Percentiles rank a stretch among this genome's conserved stretches.
phyloP scores from a whole-genome alignment of 2,329 filamentous ascomycete genomes.

The Penicillium sp. region DNA sequence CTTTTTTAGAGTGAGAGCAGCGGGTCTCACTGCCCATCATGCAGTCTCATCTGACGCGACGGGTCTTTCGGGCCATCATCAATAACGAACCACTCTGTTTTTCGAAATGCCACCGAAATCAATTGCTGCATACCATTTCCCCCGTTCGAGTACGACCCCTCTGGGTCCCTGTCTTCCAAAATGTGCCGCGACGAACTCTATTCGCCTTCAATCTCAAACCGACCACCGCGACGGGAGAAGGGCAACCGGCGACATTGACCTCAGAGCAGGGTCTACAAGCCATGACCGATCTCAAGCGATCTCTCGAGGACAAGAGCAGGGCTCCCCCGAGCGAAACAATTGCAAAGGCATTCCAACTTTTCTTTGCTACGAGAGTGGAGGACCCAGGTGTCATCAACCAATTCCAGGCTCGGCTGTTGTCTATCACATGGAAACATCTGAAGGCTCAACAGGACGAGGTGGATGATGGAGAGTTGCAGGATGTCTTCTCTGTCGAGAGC shows the following conservation, averaged over 20 bases:
- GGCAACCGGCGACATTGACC: conserved; percentile 56
- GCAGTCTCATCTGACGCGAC: conserved; percentile 44
- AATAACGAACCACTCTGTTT: conserved; percentile 43
- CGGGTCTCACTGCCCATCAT: conserved; percentile 24
- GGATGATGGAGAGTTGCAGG: conserved; percentile 31
- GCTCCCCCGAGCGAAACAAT: conserved; percentile 62
- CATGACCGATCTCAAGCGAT: conserved; percentile 64
- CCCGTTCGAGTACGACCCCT: conserved; percentile 29
- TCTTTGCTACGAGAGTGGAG: conserved; percentile 56
- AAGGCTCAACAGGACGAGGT: conserved; percentile 34
- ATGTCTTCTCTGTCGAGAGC: conserved; percentile 38
- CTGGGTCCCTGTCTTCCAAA: conserved; percentile 33
- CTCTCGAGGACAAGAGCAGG: conserved; percentile 59
- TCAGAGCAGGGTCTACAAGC: conserved; percentile 58
- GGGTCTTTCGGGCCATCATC: conserved; percentile 44
- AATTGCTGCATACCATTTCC: conserved; percentile 31
- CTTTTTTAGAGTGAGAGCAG: neutral
- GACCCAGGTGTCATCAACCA: conserved; percentile 54
- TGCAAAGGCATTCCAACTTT: conserved; percentile 58
- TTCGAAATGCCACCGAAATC: conserved; percentile 34
- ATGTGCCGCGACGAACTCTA: conserved; percentile 29
- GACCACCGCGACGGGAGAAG: conserved; percentile 47
- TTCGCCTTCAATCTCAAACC: conserved; percentile 31
- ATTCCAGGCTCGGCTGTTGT: conserved; percentile 60
- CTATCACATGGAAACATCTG: conserved; percentile 60